A percentile compares a stretch with the other conserved stretches of the same genome.
Evolutionary conservation across 106 monocot genomes (phyloP).

Genomic region (Platanthera guangdongensis): DNA sequence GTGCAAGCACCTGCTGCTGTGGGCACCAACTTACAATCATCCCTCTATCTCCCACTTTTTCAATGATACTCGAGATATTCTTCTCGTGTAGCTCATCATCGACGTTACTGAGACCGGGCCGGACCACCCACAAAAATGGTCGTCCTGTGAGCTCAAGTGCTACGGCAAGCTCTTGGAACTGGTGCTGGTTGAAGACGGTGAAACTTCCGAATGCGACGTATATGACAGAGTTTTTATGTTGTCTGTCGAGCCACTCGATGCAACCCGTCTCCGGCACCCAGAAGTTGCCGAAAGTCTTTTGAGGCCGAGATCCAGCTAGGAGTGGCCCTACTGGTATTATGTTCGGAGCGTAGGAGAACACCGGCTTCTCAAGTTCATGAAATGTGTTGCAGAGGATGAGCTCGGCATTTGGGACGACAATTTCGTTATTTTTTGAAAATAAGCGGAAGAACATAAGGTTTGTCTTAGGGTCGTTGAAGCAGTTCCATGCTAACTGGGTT

Average conservation of each 20-base stretch:
- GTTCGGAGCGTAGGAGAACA: conserved; percentile 4
- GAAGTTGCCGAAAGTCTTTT: conserved; percentile 17
- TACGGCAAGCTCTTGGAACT: conserved; percentile 42
- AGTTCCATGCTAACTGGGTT: conserved; percentile 21
- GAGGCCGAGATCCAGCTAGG: background rate
- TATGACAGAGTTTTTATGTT: conserved; percentile 33
- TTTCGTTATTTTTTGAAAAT: conserved; percentile 1
- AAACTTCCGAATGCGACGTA: conserved; percentile 68
- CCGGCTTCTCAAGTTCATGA: conserved; percentile 22
- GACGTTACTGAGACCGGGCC: conserved; percentile 26
- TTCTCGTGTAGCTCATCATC: background rate
- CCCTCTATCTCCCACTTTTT: conserved; percentile 12
- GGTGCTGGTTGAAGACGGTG: conserved; percentile 27
- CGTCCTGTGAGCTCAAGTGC: conserved; percentile 39
- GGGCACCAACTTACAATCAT: conserved; percentile 39
- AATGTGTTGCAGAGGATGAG: conserved; percentile 45
- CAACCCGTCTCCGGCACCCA: conserved; percentile 37
- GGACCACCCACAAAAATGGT: conserved; percentile 59
- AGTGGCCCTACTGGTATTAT: conserved; percentile 31
- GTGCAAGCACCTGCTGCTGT: conserved; percentile 47
- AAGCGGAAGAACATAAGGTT: conserved; percentile 1
- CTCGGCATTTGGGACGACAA: conserved; percentile 11
- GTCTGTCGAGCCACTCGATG: conserved; percentile 43
- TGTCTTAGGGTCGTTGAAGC: background rate
- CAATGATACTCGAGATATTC: conserved; percentile 10